A percentile compares a stretch with the other conserved stretches of the same genome.
Conservation (phyloP, 768 basidiomycete species). For the Postia placenta region DNA sequence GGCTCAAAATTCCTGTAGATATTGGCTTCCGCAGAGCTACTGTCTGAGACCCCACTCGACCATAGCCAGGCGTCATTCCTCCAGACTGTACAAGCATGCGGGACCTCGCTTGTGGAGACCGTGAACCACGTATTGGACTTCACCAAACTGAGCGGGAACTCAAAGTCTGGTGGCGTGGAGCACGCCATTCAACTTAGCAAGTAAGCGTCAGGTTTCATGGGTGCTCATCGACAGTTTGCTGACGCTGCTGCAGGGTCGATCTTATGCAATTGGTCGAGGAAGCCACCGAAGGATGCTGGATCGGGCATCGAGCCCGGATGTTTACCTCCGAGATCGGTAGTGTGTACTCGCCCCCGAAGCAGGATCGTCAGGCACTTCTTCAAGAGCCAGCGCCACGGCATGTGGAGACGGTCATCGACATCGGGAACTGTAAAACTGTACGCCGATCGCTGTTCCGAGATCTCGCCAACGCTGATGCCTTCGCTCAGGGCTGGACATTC, state of each 20-base stretch:
- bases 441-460: not conserved
- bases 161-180: conserved; percentile 71
- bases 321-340: conserved; percentile 80
- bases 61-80: conserved; percentile 82
- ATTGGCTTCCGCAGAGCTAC: conserved; percentile 85
- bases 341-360: conserved; percentile 80
- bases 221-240: not conserved
- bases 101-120: conserved; percentile 92
- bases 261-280: conserved; percentile 81
- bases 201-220: conserved; percentile 33
- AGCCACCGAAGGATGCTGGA: conserved; percentile 91
- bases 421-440: conserved; percentile 49
- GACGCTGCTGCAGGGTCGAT: conserved; percentile 43
- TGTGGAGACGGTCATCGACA: conserved; percentile 87
- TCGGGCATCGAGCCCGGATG: conserved; percentile 81
- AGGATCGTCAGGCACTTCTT: conserved; percentile 40
- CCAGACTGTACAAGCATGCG: conserved; percentile 91
- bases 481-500: conserved; percentile 70
- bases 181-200: conserved; percentile 64
- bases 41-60: conserved; percentile 77
- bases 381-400: conserved; percentile 30
- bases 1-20: conserved; percentile 42
- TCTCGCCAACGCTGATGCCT: not conserved
- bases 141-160: conserved; percentile 86
- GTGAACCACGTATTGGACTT: conserved; percentile 97